Conservation (phyloP, 495 filamentous ascomycete species). For the Hyaloscypha hepaticicola region DNA sequence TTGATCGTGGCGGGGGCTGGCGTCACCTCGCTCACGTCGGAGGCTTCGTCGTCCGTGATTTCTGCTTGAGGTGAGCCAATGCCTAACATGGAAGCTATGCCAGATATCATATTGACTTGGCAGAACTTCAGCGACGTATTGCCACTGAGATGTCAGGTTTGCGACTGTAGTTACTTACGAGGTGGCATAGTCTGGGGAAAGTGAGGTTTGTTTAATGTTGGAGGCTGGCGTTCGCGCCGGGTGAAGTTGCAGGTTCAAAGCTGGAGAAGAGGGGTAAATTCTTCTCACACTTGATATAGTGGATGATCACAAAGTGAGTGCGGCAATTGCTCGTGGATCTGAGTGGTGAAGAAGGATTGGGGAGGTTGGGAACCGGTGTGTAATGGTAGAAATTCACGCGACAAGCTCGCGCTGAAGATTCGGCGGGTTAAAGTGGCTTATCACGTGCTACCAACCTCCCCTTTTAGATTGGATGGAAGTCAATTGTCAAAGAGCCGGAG, state of each 20-base stretch:
- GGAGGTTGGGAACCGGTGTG: not conserved
- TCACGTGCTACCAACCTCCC: not conserved
- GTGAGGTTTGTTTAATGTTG: slow-evolving; percentile 4
- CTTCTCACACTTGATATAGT: not conserved
- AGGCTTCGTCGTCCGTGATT: slow-evolving; percentile 29
- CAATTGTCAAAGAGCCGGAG: not conserved
- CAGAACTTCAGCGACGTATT: slow-evolving; percentile 7
- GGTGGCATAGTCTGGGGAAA: slow-evolving; percentile 31
- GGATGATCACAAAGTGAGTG: not conserved
- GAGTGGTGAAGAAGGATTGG: not conserved
- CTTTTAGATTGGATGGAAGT: not conserved
- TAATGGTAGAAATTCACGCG: not conserved
- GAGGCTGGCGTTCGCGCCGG: not conserved
- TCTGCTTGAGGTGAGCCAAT: slow-evolving; percentile 28
- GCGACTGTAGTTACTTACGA: slow-evolving; percentile 29
- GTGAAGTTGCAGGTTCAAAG: not conserved
- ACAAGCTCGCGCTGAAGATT: not conserved
- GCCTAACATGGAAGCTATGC: slow-evolving; percentile 16
- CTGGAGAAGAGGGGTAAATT: not conserved
- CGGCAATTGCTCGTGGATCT: not conserved
- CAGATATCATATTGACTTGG: slow-evolving; percentile 6
- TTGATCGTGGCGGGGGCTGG: slow-evolving; percentile 11
- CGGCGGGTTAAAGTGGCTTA: not conserved
- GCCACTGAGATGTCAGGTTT: not conserved
- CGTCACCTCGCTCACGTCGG: slow-evolving; percentile 2